Evolutionary conservation across 345 rosid species (phyloP), one percentile per base, ranked within the genome.

Genomic region (Eutrema japonicum): DNA sequence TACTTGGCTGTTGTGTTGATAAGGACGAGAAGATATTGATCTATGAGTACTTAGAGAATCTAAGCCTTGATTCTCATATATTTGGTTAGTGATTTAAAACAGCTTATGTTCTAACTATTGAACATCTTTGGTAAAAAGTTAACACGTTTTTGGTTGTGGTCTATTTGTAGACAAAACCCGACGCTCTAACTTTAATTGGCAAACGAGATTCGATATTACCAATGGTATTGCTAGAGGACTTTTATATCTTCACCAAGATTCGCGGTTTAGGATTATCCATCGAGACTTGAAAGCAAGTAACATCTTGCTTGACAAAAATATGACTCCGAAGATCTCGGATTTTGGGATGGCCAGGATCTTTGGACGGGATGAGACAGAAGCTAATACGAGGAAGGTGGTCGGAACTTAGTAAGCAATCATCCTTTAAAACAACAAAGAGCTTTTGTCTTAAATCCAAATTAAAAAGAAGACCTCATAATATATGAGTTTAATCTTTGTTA

Each of bases 311-410:
- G 98, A 88, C 16, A 90, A 87, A 33, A 87, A 87, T 64, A 89
- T 93, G 98, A 65, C 77, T 36, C 94, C 96, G 0, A 92, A 92
- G 83, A 89, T 89, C 7, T 91, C 96, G 13, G 98, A 92, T 80
- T 92, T 92, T 9, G 94, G 98, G 68, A 84, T 92, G 98, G 98
- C 96, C 27, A 90, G 96, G 35, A 93, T 92, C 61, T 88, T 87
- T 72, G 88, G 91, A 0, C 88, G 87, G 75, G 94, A 90, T 54
- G 62, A 83, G 64, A 87, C 89, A 0, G 87, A 92, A 13, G 91
- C 87, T 72, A 79, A 83, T 69, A 92, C 96, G 3, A 89, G 89
- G 64, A 79, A 84, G 77, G 82, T 88, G 14, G 96, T 87, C 7
- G 96, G 96, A 35, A 92, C 98, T 79, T 87, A 79, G 97, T 92